Conservation (phyloP, 345 rosid species). For the Pugionium cornutum region DNA sequence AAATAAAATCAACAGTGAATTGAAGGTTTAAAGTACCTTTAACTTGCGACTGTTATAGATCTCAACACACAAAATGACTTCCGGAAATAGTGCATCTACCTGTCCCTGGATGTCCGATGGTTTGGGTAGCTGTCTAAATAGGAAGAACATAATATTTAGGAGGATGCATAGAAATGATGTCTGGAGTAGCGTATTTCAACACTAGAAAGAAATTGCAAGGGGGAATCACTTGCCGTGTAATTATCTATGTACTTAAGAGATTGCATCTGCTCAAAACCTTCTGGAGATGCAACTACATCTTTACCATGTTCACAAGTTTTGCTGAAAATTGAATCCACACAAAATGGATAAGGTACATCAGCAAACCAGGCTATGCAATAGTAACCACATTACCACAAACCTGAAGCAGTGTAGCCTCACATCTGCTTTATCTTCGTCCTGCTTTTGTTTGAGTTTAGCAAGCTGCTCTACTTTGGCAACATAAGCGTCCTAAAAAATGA, state of each 20-base stretch:
- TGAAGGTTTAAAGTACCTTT: slow-evolving; percentile 53
- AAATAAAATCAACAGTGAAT: not conserved
- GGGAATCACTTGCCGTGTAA: slow-evolving; percentile 40
- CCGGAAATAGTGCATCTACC: slow-evolving; percentile 48
- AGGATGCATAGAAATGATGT: slow-evolving; percentile 16
- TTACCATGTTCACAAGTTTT: slow-evolving; percentile 43
- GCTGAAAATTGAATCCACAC: slow-evolving; percentile 33
- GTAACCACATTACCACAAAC: slow-evolving; percentile 50
- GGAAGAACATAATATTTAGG: slow-evolving; percentile 5
- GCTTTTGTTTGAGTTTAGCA: slow-evolving; percentile 70
- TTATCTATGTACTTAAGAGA: slow-evolving; percentile 54
- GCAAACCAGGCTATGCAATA: slow-evolving; percentile 17
- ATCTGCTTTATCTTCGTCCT: slow-evolving; percentile 70
- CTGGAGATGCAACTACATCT: slow-evolving; percentile 36
- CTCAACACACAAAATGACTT: slow-evolving; percentile 72
- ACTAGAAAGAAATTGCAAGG: slow-evolving; percentile 1
- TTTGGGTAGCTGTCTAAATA: slow-evolving; percentile 44
- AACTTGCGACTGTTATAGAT: slow-evolving; percentile 50
- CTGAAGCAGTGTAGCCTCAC: slow-evolving; percentile 68
- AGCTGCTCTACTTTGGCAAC: slow-evolving; percentile 59
- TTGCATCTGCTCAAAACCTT: slow-evolving; percentile 51
- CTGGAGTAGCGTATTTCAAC: slow-evolving; percentile 2
- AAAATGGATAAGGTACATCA: slow-evolving; percentile 22
- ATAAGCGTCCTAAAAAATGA: slow-evolving; percentile 46
- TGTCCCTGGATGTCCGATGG: slow-evolving; percentile 45